Evolutionary conservation across 75 land plant species (phyloP).

Genomic region (Isoetes taiwanensis): DNA sequence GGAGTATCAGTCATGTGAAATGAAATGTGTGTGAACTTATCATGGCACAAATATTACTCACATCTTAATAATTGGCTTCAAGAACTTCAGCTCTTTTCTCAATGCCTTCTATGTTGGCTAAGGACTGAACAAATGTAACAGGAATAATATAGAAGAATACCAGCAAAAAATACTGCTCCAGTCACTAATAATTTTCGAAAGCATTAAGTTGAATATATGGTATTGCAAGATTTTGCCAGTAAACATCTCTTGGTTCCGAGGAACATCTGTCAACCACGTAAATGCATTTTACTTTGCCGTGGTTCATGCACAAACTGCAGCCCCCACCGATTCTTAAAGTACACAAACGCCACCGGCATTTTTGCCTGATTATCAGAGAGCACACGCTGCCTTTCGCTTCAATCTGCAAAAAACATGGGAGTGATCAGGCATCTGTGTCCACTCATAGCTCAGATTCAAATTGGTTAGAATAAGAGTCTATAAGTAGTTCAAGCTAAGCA

Average conservation of each 20-base stretch:
- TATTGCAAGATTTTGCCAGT: conserved; percentile 76
- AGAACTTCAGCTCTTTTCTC: conserved; percentile 53
- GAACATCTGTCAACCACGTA: conserved; percentile 95
- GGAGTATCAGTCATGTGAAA: not conserved
- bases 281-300: conserved; percentile 78
- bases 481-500: not conserved
- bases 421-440: not conserved
- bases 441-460: not conserved
- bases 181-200: conserved; percentile 53
- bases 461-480: not conserved
- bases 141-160: conserved; percentile 94
- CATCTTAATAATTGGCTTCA: conserved; percentile 39
- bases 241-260: conserved; percentile 89
- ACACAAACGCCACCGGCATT: conserved; percentile 92
- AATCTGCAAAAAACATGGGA: too few relatives aligned
- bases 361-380: conserved; percentile 43
- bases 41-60: conserved; percentile 17
- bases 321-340: conserved; percentile 83
- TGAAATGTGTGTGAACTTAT: too few relatives aligned
- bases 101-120: conserved; percentile 81
- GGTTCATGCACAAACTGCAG: conserved; percentile 93
- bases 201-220: conserved; percentile 54
- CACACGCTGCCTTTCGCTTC: conserved; percentile 30
- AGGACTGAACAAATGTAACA: conserved; percentile 79
- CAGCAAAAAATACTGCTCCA: conserved; percentile 43